Evolutionary conservation across 352 stramenopile species (phyloP), one percentile per base, ranked within the genome.

Genomic region (Phytopythium helicoides): DNA sequence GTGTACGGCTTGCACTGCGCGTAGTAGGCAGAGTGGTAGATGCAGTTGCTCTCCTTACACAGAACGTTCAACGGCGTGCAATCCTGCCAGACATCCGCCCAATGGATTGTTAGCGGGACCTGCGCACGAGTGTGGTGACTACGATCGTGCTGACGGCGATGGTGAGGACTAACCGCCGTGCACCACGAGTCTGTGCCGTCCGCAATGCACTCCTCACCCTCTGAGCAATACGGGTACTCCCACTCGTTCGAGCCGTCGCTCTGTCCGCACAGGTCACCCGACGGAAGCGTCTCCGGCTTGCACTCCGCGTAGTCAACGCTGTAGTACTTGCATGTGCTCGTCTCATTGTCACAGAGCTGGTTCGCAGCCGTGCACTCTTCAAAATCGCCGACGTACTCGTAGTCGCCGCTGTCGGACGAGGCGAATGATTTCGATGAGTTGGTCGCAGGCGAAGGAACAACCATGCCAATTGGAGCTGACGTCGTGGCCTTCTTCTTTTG

Each of bases 21-120:
- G 50, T 68, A 76, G 53, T 68, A 60, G 35, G 42, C 47, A 10
- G 66, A 72, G 53, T 76, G 46, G 25, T 60, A 52, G 23, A 69
- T 56, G 10, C 68, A 70, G 11, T 52, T 31, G 28, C 48, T 57
- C 15, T 34, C 21, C 28, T 33, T 46, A 40, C 59, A 72, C 21
- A 47, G 40, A 15, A 44, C 28, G 11, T 52, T 50, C 16, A n/a
- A 49, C 9, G 25, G 54, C 0, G 60, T 65, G 53, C 64, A 73
- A 26, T 36, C 49, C 6, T 52, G 51, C 60, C 60, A 72, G 38
- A 52, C 33, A 4, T 51, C 66, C 39, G 22, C 16, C 46, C 12
- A 68, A n/a, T 2, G n/a, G 12, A 22, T 42, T 4, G 5, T 9
- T 9, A 33, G 28, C 28, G 28, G 9, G 28, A 33, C 28, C 9